Percentiles rank a stretch among this genome's conserved stretches.
phyloP scores from a whole-genome alignment of 371 early-diverging fungal genomes.

The Nematocida sp. region DNA sequence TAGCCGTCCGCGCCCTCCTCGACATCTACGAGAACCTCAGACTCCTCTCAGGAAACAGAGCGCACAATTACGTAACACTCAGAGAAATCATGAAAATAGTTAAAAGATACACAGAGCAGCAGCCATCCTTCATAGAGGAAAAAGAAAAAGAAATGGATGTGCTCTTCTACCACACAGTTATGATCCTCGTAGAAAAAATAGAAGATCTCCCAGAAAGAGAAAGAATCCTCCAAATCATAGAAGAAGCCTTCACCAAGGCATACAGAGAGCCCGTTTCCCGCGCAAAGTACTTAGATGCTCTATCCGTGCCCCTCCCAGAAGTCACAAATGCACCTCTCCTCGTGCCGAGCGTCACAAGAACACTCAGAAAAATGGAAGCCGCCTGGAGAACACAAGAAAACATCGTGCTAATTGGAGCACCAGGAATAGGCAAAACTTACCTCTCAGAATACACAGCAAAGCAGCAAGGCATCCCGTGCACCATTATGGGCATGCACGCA shows the following conservation, averaged over 20 bases:
- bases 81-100: constrained; percentile 52
- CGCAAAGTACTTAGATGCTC: constrained; percentile 18
- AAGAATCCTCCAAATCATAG: constrained; percentile 8
- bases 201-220: constrained; percentile 14
- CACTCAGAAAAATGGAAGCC: constrained; percentile 77
- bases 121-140: constrained; percentile 24
- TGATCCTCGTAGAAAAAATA: constrained; percentile 47
- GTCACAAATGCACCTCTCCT: constrained; percentile 35
- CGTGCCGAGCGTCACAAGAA: constrained; percentile 68
- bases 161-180: constrained; percentile 49
- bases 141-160: background rate
- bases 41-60: constrained; percentile 36
- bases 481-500: constrained; percentile 90
- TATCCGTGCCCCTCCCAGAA: constrained; percentile 15
- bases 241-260: constrained; percentile 3
- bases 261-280: constrained; percentile 8
- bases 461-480: constrained; percentile 70
- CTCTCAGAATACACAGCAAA: constrained; percentile 83
- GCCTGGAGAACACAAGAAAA: constrained; percentile 81
- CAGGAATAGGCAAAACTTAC: constrained; percentile 98
- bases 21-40: constrained; percentile 38
- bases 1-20: constrained; percentile 14
- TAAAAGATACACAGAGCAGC: constrained; percentile 7
- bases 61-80: constrained; percentile 48
- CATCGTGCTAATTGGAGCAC: constrained; percentile 91